Conservation (phyloP, 495 filamentous ascomycete species). For the Aspergillus conjunctus region DNA sequence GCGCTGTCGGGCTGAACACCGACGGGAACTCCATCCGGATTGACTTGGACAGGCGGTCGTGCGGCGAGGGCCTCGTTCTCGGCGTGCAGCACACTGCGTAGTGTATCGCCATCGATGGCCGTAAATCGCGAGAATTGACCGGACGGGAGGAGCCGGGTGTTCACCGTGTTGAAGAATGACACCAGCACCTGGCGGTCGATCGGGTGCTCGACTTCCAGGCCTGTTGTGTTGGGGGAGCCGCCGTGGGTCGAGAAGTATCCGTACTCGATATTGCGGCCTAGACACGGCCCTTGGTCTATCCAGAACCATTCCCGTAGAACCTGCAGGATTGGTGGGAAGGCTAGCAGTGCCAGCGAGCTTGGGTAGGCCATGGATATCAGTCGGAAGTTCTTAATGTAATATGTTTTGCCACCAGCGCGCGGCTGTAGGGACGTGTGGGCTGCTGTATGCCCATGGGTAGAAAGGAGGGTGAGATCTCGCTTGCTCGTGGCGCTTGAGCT, state of each 20-base stretch:
- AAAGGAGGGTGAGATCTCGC: neutral
- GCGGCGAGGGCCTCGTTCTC: slow-evolving; percentile 1
- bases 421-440: neutral
- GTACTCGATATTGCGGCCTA: slow-evolving; percentile 3
- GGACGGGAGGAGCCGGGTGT: neutral
- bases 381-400: neutral
- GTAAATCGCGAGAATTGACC: neutral
- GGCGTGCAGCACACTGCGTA: slow-evolving; percentile 1
- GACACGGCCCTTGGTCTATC: slow-evolving; percentile 2
- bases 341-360: neutral
- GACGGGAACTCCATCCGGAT: neutral
- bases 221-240: neutral
- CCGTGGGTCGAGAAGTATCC: neutral
- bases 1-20: neutral
- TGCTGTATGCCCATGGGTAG: neutral
- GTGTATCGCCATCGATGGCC: neutral
- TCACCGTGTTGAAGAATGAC: slow-evolving; percentile 2
- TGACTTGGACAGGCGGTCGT: slow-evolving; percentile 4
- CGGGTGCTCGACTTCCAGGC: neutral
- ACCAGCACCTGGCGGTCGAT: slow-evolving; percentile 5
- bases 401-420: neutral
- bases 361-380: neutral
- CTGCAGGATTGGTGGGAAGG: neutral
- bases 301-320: neutral
- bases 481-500: neutral